phyloP scores from a whole-genome alignment of 2,329 filamentous ascomycete genomes.

The Delphinella strobiligena region DNA sequence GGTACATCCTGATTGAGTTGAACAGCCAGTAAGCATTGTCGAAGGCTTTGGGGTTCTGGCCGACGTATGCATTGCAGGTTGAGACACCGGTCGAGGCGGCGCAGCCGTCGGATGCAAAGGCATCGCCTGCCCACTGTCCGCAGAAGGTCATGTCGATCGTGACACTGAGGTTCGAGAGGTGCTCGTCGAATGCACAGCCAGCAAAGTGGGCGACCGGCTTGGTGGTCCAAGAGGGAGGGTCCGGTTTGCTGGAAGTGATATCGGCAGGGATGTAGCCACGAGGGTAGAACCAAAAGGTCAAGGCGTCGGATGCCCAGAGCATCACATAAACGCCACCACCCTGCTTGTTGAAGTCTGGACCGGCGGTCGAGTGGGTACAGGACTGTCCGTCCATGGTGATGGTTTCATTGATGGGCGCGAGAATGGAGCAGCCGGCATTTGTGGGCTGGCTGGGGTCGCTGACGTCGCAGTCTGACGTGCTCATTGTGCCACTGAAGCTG shows the following conservation, averaged over 20 bases:
- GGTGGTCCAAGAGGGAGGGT: conserved; percentile 54
- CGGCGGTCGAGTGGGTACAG: conserved; percentile 22
- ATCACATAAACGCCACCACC: conserved; percentile 35
- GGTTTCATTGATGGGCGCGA: conserved; percentile 13
- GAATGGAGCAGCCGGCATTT: conserved; percentile 32
- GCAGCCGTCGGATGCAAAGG: conserved; percentile 53
- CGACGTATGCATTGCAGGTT: conserved; percentile 63
- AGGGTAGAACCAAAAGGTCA: conserved; percentile 74
- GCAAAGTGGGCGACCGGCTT: conserved; percentile 54
- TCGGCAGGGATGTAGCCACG: conserved; percentile 54
- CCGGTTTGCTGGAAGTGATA: conserved; percentile 44
- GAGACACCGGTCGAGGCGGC: conserved; percentile 39
- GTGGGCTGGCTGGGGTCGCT: conserved; percentile 25
- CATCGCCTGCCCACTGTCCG: conserved; percentile 69
- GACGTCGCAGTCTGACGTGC: conserved; percentile 38
- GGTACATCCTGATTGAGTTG: neutral
- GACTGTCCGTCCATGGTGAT: conserved; percentile 15
- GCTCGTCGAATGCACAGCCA: conserved; percentile 56
- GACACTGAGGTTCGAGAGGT: conserved; percentile 64
- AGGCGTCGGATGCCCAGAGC: conserved; percentile 56
- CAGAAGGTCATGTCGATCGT: conserved; percentile 79
- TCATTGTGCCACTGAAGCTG: conserved; percentile 38
- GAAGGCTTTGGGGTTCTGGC: conserved; percentile 58
- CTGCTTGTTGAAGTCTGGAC: conserved; percentile 39
- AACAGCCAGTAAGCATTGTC: conserved; percentile 65